Base-by-base conservation (phyloP, 2,329 filamentous ascomycete genomes). In the Trichoderma pleuroti region DNA sequence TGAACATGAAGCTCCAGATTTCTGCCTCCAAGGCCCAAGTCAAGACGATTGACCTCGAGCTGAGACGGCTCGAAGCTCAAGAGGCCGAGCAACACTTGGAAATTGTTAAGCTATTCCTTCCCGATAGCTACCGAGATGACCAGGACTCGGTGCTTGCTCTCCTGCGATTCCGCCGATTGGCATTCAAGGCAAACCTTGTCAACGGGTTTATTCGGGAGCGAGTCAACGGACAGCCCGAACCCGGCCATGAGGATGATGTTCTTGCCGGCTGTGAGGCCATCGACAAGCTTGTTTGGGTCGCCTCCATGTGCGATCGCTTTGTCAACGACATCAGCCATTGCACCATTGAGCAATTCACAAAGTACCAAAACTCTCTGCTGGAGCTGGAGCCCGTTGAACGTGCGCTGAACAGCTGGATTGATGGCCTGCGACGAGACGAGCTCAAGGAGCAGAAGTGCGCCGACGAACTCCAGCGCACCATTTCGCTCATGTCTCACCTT, bases 361-460 rank as follows among this genome's bases (percentile, higher is more conserved):
- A 85, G 73, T 96, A 93, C 75, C 91, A 93, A 76, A 90, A 91
- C 54, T 92, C 94, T 2, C 81, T 96, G 71, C 93, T 93, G 75
- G 96, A 98, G 80, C 85, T 98, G 64, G 93, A 97, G 78, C 93
- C 94, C 0, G 93, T 98, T 12, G 96, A 99, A 82, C 88, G 94
- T 70, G 92, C 93, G 0, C 82, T 98, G 63, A 97, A 97, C 77
- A 88, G 87, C 69, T 97, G 94, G 89, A 92, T 98, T 70, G 94
- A 98, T 74, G 89, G 89, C 7, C 80, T 98, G 68, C 91, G 93
- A 73, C 90, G 90, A 66, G 94, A 97, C 75, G 94, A 97, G 70
- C 83, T 98, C 62, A 94, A 94, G 80, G 92, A 95, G 81, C 89
- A 91, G 79, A 91, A 93, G 76, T 94, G 94, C 77, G 90, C 92